These are phyloP conservation scores for Dactylellina leptospora DNA, from an alignment of 2,329 filamentous ascomycete species.

Conservation along the genomic window DNA sequence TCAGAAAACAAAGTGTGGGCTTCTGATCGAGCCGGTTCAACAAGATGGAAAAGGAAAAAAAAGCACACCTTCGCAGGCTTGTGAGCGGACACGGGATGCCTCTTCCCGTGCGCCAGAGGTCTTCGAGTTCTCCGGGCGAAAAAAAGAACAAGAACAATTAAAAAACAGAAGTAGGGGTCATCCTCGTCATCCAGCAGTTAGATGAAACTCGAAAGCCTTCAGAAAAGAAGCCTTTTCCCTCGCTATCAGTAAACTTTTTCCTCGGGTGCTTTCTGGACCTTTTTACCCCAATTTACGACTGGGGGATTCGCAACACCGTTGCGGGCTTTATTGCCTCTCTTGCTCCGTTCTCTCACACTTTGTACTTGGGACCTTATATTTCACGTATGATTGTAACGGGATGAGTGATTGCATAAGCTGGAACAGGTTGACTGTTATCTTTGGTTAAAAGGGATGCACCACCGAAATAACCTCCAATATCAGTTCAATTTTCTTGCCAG, in stretches of 20 bases:
- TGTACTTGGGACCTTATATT: not conserved
- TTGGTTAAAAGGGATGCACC: conserved; percentile 52
- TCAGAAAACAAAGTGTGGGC: conserved; percentile 44
- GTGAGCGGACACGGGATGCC: conserved; percentile 48
- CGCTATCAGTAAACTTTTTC: conserved; percentile 39
- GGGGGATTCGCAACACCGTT: conserved; percentile 18
- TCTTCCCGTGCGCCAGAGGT: conserved; percentile 48
- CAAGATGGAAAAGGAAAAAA: conserved; percentile 14
- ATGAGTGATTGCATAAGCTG: conserved; percentile 53
- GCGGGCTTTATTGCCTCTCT: conserved; percentile 43
- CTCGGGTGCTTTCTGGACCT: conserved; percentile 43
- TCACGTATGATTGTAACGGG: conserved; percentile 46
- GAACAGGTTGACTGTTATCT: conserved; percentile 47
- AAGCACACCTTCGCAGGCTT: conserved; percentile 32
- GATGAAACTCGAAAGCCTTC: conserved; percentile 53
- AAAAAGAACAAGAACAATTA: not conserved
- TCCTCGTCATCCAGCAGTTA: conserved; percentile 40
- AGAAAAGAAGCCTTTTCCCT: conserved; percentile 39
- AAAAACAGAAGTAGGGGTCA: conserved; percentile 30
- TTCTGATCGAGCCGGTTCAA: conserved; percentile 49
- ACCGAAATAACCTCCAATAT: conserved; percentile 1
- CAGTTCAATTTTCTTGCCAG: not conserved
- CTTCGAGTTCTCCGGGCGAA: conserved; percentile 36
- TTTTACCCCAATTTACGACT: conserved; percentile 45
- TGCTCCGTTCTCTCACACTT: conserved; percentile 3